These are phyloP conservation scores for Monascus ruber DNA, from an alignment of 2,329 filamentous ascomycete species.

Conservation along the genomic window DNA sequence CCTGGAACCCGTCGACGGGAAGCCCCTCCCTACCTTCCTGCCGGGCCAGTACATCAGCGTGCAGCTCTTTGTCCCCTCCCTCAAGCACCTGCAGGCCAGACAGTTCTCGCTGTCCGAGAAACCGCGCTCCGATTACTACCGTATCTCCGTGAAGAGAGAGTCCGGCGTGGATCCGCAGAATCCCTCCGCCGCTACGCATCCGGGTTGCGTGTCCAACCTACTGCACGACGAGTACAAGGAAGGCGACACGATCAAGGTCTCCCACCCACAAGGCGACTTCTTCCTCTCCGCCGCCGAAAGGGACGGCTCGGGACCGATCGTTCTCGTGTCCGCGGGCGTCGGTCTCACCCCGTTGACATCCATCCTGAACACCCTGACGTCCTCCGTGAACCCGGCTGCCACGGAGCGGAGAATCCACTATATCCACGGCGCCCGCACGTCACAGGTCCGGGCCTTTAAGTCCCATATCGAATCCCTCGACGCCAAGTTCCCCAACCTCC, in stretches of 20 bases:
- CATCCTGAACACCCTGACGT: constrained; percentile 45
- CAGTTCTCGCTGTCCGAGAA: constrained; percentile 64
- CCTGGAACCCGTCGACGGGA: constrained; percentile 51
- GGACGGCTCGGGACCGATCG: constrained; percentile 36
- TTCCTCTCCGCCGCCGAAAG: constrained; percentile 34
- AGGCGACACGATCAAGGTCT: constrained; percentile 53
- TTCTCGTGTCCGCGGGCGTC: constrained; percentile 52
- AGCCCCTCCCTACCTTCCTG: constrained; percentile 50
- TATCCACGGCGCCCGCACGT: constrained; percentile 46
- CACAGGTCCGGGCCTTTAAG: constrained; percentile 41
- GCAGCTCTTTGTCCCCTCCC: constrained; percentile 44
- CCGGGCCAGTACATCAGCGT: constrained; percentile 65
- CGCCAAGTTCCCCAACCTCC: constrained; percentile 36
- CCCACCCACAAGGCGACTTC: constrained; percentile 56
- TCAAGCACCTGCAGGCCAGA: constrained; percentile 53
- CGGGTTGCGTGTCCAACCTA: constrained; percentile 58
- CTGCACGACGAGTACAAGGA: constrained; percentile 51
- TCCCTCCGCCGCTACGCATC: constrained; percentile 38
- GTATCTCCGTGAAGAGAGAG: constrained; percentile 62
- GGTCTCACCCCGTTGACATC: constrained; percentile 50
- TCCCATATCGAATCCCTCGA: constrained; percentile 39
- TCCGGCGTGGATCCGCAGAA: constrained; percentile 39
- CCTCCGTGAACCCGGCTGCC: constrained; percentile 24
- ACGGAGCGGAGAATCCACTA: constrained; percentile 44
- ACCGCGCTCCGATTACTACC: constrained; percentile 50